A percentile compares a stretch with the other conserved stretches of the same genome.
Conservation (phyloP, 2,329 filamentous ascomycete genomes). For the Fusarium circinatum region DNA sequence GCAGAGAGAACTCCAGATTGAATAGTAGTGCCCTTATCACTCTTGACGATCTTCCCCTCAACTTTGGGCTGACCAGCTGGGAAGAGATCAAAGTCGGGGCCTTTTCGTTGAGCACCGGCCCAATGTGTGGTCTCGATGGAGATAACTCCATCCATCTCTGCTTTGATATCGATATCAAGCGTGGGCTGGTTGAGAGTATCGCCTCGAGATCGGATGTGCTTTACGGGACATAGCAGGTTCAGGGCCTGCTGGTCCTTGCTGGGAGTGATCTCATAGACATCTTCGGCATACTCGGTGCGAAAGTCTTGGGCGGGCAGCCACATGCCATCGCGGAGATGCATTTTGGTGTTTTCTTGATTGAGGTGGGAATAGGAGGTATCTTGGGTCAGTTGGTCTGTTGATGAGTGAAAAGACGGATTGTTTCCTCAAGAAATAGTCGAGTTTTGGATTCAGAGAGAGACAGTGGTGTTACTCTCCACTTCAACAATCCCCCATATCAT, state of each 20-base stretch:
- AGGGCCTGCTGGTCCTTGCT: constrained; percentile 58
- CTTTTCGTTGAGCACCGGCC: constrained; percentile 50
- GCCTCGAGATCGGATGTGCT: constrained; percentile 62
- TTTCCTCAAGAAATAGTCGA: constrained; percentile 4
- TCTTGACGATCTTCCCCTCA: constrained; percentile 43
- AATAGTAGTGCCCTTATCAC: constrained; percentile 51
- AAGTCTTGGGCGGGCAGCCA: constrained; percentile 72
- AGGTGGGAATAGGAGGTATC: not conserved
- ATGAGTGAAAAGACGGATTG: not conserved
- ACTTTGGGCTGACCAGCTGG: constrained; percentile 48
- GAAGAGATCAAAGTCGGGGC: constrained; percentile 54
- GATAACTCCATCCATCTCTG: constrained; percentile 54
- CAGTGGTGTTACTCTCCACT: constrained; percentile 25
- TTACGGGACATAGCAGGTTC: constrained; percentile 65
- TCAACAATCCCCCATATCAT: constrained; percentile 26
- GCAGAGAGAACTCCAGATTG: constrained; percentile 50
- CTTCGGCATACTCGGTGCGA: constrained; percentile 72
- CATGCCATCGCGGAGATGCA: constrained; percentile 58
- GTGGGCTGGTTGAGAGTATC: constrained; percentile 67
- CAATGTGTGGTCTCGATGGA: constrained; percentile 54
- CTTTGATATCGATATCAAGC: constrained; percentile 54
- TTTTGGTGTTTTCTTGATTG: constrained; percentile 24
- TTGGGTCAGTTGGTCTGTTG: constrained; percentile 12
- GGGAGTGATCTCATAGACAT: constrained; percentile 63
- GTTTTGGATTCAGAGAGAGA: constrained; percentile 10